phyloP scores from a whole-genome alignment of 225 moss, liverwort and hornwort genomes.

The Rhytidiadelphus loreus region DNA sequence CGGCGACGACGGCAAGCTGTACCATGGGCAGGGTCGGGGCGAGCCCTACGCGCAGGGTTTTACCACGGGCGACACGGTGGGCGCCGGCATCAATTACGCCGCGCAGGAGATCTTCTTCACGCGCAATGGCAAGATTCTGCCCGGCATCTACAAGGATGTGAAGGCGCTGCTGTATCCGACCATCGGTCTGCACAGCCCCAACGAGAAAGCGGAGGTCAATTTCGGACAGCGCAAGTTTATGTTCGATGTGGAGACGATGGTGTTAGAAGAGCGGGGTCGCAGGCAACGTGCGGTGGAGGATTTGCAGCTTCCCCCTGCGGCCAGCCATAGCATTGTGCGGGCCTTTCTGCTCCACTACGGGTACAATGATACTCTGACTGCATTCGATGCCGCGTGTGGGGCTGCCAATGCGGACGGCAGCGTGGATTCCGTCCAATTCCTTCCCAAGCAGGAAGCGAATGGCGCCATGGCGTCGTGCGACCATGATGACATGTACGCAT shows the following conservation, averaged over 20 bases:
- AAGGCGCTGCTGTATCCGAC: constrained; percentile 75
- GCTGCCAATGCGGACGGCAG: constrained; percentile 22
- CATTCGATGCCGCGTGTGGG: constrained; percentile 66
- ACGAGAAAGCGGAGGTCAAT: constrained; percentile 91
- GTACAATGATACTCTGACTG: constrained; percentile 82
- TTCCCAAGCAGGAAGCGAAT: constrained; percentile 39
- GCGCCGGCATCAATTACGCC: constrained; percentile 95
- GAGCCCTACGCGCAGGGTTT: constrained; percentile 65
- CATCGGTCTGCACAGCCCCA: constrained; percentile 79
- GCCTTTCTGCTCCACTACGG: constrained; percentile 89
- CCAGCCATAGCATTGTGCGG: constrained; percentile 86
- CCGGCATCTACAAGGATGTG: constrained; percentile 59
- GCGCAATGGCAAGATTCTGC: constrained; percentile 64
- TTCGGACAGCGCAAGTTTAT: constrained; percentile 77
- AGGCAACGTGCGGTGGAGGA: constrained; percentile 54
- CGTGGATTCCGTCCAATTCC: constrained; percentile 49
- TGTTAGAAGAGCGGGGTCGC: background rate
- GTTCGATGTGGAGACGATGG: constrained; percentile 42
- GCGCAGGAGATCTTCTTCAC: constrained; percentile 93
- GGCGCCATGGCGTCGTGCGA: constrained; percentile 34
- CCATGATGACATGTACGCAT: constrained; percentile 53
- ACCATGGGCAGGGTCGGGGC: constrained; percentile 60
- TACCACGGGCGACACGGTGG: constrained; percentile 80
- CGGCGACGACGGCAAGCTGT: constrained; percentile 83
- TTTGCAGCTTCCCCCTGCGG: constrained; percentile 56